Conservation (phyloP, 2,329 filamentous ascomycete species). For the Fusarium sp. region DNA sequence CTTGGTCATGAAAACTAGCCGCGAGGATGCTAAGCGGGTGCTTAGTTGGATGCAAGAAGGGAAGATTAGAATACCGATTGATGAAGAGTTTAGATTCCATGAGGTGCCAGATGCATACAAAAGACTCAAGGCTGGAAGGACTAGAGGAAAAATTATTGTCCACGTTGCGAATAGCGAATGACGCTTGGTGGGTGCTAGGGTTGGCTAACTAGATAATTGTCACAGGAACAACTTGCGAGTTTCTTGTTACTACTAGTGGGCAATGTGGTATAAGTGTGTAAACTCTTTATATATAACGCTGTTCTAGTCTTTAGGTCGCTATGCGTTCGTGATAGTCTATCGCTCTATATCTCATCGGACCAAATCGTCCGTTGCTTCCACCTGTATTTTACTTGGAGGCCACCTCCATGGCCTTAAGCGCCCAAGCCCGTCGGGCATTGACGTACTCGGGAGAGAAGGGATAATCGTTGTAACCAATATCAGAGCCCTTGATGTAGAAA, state of each 20-base stretch:
- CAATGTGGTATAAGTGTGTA: neutral
- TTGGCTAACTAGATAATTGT: neutral
- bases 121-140: neutral
- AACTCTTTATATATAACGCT: neutral
- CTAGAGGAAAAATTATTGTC: neutral
- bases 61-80: neutral
- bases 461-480: constrained; percentile 39
- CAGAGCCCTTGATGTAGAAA: constrained; percentile 37
- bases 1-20: neutral
- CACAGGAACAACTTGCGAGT: neutral
- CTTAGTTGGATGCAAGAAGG: neutral
- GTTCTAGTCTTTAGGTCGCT: neutral
- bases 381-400: constrained; percentile 9
- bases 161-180: neutral
- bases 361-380: neutral
- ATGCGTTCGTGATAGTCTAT: neutral
- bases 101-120: neutral
- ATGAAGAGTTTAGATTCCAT: neutral
- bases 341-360: neutral
- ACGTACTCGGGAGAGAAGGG: constrained; percentile 28
- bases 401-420: constrained; percentile 3
- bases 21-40: neutral
- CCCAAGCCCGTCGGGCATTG: constrained; percentile 18
- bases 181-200: neutral
- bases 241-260: neutral